phyloP scores from a whole-genome alignment of 768 basidiomycete genomes.

The Inosperma sp. region DNA sequence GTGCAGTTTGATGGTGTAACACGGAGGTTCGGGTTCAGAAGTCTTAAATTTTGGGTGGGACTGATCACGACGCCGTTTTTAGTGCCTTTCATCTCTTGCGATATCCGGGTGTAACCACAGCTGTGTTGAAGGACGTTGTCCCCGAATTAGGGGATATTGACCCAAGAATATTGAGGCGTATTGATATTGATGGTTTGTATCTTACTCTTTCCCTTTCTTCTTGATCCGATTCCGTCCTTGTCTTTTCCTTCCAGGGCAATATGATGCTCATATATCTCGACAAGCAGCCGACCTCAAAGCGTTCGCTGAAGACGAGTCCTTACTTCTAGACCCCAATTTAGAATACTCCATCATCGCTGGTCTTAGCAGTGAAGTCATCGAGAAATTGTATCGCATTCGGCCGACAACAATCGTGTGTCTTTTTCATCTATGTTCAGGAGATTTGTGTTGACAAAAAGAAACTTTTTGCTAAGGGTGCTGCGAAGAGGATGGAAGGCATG shows the following conservation, averaged over 20 bases:
- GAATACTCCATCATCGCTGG: slow-evolving; percentile 65
- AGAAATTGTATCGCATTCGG: slow-evolving; percentile 52
- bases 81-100: slow-evolving; percentile 77
- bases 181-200: slow-evolving; percentile 64
- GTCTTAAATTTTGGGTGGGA: too few relatives aligned
- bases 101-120: slow-evolving; percentile 47
- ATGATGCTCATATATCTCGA: slow-evolving; percentile 57
- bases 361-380: slow-evolving; percentile 71
- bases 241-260: slow-evolving; percentile 44
- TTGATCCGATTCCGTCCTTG: not conserved
- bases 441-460: not conserved
- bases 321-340: slow-evolving; percentile 62
- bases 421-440: not conserved
- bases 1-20: slow-evolving; percentile 43
- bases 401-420: slow-evolving; percentile 65
- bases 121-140: slow-evolving; percentile 38
- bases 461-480: slow-evolving; percentile 60
- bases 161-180: slow-evolving; percentile 49
- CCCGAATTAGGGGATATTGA: slow-evolving; percentile 51
- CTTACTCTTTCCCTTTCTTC: not conserved
- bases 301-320: slow-evolving; percentile 73
- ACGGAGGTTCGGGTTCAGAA: slow-evolving; percentile 33
- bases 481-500: slow-evolving; percentile 91
- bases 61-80: slow-evolving; percentile 1
- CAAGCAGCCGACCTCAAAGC: slow-evolving; percentile 71